These are phyloP conservation scores for Trypanosoma caninum DNA, from an alignment of 208 protist genomes.

Conservation along the genomic window DNA sequence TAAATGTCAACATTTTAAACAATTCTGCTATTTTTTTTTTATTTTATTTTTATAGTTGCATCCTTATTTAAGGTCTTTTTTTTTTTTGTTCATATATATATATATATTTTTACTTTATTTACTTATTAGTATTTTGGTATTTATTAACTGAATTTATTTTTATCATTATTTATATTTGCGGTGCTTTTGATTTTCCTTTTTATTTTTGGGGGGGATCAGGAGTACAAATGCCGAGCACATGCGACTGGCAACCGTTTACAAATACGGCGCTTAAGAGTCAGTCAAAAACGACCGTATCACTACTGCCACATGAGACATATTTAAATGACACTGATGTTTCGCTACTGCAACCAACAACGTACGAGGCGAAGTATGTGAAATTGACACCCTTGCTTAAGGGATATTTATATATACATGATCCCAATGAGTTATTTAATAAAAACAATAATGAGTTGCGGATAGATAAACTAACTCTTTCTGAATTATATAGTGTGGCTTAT, in stretches of 20 bases:
- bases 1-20: too few relatives aligned
- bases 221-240: neutral
- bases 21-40: neutral
- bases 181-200: neutral
- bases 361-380: conserved; percentile 54
- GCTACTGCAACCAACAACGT: conserved; percentile 60
- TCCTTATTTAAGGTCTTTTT: too few relatives aligned
- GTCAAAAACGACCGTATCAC: conserved; percentile 16
- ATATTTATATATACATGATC: conserved; percentile 66
- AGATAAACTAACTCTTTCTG: conserved; percentile 45
- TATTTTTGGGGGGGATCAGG: too few relatives aligned
- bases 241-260: neutral
- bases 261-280: neutral
- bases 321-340: conserved; percentile 42
- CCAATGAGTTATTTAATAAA: conserved; percentile 28
- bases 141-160: neutral
- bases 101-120: neutral
- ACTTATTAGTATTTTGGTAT: conserved; percentile 8
- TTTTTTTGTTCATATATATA: neutral
- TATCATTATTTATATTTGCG: neutral
- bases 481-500: conserved; percentile 67
- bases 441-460: conserved; percentile 30
- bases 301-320: conserved; percentile 37
- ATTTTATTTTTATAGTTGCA: too few relatives aligned
- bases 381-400: conserved; percentile 42